Base-by-base conservation (phyloP, 306 rosid species). In the Astragalus glycyphyllos region DNA sequence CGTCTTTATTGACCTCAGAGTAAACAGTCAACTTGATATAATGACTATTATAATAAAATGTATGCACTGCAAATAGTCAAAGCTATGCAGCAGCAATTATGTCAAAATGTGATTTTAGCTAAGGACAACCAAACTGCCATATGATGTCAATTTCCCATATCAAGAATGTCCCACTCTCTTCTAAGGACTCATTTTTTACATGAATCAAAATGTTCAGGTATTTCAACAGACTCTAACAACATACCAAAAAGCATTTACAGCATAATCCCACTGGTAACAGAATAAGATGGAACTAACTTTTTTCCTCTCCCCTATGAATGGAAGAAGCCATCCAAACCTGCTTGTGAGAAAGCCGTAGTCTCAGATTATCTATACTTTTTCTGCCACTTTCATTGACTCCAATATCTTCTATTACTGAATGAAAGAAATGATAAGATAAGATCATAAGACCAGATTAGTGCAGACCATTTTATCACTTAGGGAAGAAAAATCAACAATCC, bases 281-380 rank as follows among this genome's bases (percentile, higher is more conserved):
- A 16, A 35, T 70, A 17, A 68, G 58, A 74, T 11, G 72, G 70
- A 48, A 87, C 82, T 77, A 14, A 90, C 98, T 87, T 88, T 90
- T 89, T 81, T 93, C 98, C 81, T 93, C 97, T 31, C 96, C 94
- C 82, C 78, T 84, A 70, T 93, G 98, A 83, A 93, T 86, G 48
- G 98, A 93, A 64, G 97, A 86, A 77, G 94, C 97, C 98, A 93
- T 85, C 98, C 97, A 93, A 78, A 90, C 90, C 81, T 65, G 81
- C 84, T 85, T 85, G 68, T 71, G 77, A 55, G 87, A 80, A 76
- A 88, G 80, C 26, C 87, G 81, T 58, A 37, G 66, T 55, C 75
- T 83, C 72, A 93, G 71, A 67, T 85, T 78, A 32, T 88, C 90
- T 65, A 84, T 58, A 46, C 29, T 81, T 73, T 42, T 77, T 23